phyloP scores from a whole-genome alignment of 768 basidiomycete species.

The Dioszegia hungarica region DNA sequence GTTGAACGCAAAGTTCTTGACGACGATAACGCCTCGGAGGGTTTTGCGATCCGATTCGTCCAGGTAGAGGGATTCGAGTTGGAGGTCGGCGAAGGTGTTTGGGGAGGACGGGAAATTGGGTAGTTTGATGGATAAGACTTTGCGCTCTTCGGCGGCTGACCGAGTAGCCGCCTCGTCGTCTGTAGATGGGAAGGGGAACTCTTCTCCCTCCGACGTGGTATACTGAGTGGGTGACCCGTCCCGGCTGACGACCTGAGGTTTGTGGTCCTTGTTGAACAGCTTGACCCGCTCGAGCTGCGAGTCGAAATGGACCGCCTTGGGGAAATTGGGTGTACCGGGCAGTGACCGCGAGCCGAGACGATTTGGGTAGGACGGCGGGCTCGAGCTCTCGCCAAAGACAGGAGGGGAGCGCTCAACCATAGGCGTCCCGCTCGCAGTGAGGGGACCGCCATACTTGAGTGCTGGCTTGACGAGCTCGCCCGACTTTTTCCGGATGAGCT shows the following conservation, averaged over 20 bases:
- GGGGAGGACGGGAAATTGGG: conserved; percentile 62
- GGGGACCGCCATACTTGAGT: conserved; percentile 63
- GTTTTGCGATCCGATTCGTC: conserved; percentile 50
- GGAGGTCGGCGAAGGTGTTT: conserved; percentile 47
- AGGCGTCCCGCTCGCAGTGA: conserved; percentile 53
- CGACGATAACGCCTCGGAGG: conserved; percentile 69
- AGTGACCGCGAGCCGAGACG: conserved; percentile 57
- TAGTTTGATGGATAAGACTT: conserved; percentile 55
- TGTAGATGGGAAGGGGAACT: conserved; percentile 50
- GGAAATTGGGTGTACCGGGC: conserved; percentile 68
- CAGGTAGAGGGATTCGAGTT: conserved; percentile 51
- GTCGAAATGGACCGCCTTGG: conserved; percentile 90
- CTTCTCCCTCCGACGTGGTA: conserved; percentile 55
- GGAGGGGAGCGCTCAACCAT: conserved; percentile 8
- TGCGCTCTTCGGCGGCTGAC: conserved; percentile 9
- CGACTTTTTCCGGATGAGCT: conserved; percentile 78
- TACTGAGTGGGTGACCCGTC: conserved; percentile 76
- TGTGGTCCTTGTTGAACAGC: conserved; percentile 89
- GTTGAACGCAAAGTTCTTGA: conserved; percentile 78
- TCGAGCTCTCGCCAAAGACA: not conserved
- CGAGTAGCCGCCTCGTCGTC: conserved; percentile 36
- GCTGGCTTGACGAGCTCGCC: conserved; percentile 90
- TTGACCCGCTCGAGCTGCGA: conserved; percentile 87
- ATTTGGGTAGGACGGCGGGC: conserved; percentile 10
- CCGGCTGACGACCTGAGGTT: conserved; percentile 85